Conservation (phyloP, 176 grass and related monocot genomes). For the Alloteropsis semialata region DNA sequence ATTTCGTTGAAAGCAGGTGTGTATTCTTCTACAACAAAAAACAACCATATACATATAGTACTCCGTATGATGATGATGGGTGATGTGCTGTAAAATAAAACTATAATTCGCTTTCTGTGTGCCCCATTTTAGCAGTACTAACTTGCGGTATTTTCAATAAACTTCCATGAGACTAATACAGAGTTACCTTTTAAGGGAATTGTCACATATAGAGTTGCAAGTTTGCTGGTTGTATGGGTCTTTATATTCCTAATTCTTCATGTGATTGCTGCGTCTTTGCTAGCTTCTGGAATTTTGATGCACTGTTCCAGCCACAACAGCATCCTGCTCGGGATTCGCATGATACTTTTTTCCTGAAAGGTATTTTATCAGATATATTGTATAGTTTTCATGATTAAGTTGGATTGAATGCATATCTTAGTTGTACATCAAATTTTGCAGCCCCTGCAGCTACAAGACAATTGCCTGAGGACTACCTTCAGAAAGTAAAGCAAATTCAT, state of each 20-base stretch:
- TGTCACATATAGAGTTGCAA: not conserved
- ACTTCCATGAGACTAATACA: not conserved
- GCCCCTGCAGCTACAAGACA: slow-evolving; percentile 57
- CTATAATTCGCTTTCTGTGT: not conserved
- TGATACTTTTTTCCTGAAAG: slow-evolving; percentile 93
- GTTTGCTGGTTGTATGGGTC: not conserved
- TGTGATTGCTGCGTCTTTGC: slow-evolving; percentile 4
- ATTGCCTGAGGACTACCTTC: slow-evolving; percentile 88
- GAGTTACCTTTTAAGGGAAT: not conserved
- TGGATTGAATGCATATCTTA: not conserved
- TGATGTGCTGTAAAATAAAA: not conserved
- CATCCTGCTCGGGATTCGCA: slow-evolving; percentile 99
- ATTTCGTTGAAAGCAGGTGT: slow-evolving; percentile 93
- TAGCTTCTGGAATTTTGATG: slow-evolving; percentile 99
- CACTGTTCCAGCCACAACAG: slow-evolving; percentile 92
- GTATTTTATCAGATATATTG: slow-evolving; percentile 34
- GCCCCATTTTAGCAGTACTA: not conserved
- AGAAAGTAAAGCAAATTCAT: slow-evolving; percentile 86
- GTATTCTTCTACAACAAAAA: slow-evolving; percentile 4
- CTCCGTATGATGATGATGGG: not conserved
- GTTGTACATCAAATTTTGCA: slow-evolving; percentile 38
- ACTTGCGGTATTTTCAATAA: not conserved
- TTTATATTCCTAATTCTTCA: not conserved
- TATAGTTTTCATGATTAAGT: not conserved
- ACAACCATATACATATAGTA: not conserved